Base-by-base conservation (phyloP, 345 rosid species). In the Leavenworthia alabamica region DNA sequence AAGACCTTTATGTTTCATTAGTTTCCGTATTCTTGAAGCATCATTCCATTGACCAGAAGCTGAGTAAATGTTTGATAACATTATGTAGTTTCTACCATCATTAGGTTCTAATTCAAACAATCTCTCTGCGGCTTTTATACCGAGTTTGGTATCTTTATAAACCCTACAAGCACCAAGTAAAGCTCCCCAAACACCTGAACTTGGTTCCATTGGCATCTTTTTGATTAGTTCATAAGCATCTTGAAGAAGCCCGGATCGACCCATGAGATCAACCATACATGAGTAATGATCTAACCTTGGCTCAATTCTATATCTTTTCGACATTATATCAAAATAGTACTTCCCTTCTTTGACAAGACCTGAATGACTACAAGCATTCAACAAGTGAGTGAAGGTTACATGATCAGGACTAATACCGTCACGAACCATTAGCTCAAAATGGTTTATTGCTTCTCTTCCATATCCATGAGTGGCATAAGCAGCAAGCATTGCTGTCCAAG, bases 401-500 rank as follows among this genome's bases (percentile, higher is more conserved):
- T 81, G 89, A 72, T 88, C 96, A 56, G 84, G 92, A 41, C 46
- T 61, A 57, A 68, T 42, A 46, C 77, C 83, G 7, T 16, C 37
- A 40, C 64, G 59, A 56, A 88, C 72, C 87, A 88, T 83, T 4
- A 71, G 60, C 57, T 85, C 77, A 63, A 88, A 88, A 58, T 62
- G 71, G 45, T 76, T 35, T 16, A 85, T 64, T 2, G 88, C 91
- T 59, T 76, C 81, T 60, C 69, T 81, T 26, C 96, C 92, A 5
- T 49, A 46, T 4, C 96, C 96, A 48, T 85, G 96, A 67, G 71
- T 37, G 5, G 91, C 89, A 55, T 81, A 85, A 59, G 74, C 71
- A 15, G 92, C 83, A 51, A 85, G 86, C 88, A 85, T 83, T 14
- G 92, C 88, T 19, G 88, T 85, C 96, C 92, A 85, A 7, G 90